Conservation (phyloP, 768 basidiomycete genomes). For the Mycena epipterygia region DNA sequence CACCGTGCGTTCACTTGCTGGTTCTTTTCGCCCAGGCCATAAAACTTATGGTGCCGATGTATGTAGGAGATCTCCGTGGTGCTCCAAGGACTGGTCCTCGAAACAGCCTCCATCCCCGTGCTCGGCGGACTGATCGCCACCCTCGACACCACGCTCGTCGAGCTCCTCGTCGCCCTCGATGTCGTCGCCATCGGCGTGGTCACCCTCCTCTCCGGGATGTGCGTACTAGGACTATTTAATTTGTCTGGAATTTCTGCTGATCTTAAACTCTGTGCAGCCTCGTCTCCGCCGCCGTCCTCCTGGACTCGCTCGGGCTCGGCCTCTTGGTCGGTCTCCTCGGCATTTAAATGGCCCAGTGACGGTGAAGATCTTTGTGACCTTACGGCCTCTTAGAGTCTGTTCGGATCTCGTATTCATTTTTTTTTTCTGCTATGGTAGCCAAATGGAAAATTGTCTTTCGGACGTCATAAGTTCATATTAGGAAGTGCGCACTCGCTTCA, state of each 20-base stretch:
- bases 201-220: conserved; percentile 44
- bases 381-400: no score
- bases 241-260: background rate
- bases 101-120: conserved; percentile 36
- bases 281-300: conserved; percentile 32
- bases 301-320: conserved; percentile 30
- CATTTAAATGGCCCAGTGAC: no score
- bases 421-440: no score
- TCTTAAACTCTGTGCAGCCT: conserved; percentile 26
- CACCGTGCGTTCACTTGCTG: conserved; percentile 35
- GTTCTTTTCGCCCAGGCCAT: background rate
- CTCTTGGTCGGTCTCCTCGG: conserved; percentile 35
- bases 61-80: conserved; percentile 39
- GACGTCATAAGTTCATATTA: no score
- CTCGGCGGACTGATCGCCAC: conserved; percentile 39
- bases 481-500: no score
- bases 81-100: conserved; percentile 40
- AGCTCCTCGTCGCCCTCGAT: conserved; percentile 43
- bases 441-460: no score
- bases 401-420: no score
- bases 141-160: conserved; percentile 42
- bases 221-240: conserved; percentile 1
- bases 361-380: no score
- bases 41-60: background rate
- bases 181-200: conserved; percentile 45